Base-by-base conservation (phyloP, 208 protist species). In the Wallacemonas sp. region DNA sequence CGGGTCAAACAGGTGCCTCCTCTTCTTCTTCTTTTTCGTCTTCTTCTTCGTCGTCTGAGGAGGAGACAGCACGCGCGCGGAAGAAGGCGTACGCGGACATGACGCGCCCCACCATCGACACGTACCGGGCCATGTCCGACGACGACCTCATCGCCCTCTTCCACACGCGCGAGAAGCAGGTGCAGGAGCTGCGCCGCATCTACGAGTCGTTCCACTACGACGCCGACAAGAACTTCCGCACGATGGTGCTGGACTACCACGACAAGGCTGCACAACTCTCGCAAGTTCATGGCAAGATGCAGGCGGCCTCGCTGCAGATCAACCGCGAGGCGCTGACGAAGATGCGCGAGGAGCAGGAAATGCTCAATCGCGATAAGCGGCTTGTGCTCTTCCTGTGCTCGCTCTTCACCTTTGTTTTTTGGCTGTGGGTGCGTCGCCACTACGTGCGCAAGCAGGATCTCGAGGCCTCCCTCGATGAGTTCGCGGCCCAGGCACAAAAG, bases 141-240 rank as follows among this genome's bases (percentile, higher is more conserved):
- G 68, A 74, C 1, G 72, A 83, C 36, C 83, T 95, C 17, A 36
- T 81, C 34, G 55, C 46, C 4, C 77, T 92, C n/a, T 73, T 92
- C 34, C 70, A 57, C 21, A 75, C 61, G 17, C 84, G 87, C 5
- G 87, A 90, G 33, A 14, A 43, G 33, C 87, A 95, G 43, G 76
- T 89, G 1, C 56, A 64, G 5, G 56, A 92, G 71, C 69, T 95
- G 30, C 82, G 85, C 3, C 33, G 30, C 34, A 78, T 95, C 33
- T 95, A 95, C 73, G 82, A 91, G 61, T 79, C 69, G 39, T 93
- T 95, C 44, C 90, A 95, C 73, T 95, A 95, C 68, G 85, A 95
- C 6, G 82, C 72, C 1, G 90, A 95, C 58, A 88, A 87, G 48
- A 65, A 79, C 61, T 88, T 90, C 39, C 76, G 90, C 21, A 87